Evolutionary conservation across 2,329 filamentous ascomycete species (phyloP).

Genomic region (Fusarium newnesense): DNA sequence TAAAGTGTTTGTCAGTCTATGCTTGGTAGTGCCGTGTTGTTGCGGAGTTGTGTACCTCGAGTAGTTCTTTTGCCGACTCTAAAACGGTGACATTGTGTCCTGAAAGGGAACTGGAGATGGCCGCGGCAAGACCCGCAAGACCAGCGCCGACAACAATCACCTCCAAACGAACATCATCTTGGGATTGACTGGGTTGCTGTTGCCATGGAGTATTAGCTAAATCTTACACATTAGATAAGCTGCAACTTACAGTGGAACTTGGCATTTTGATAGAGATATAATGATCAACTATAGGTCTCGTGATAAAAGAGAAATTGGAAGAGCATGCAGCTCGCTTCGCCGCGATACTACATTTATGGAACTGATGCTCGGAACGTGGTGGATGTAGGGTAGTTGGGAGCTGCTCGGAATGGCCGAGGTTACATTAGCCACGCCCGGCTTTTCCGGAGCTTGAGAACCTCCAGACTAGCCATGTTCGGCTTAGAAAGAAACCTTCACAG

Average conservation of each 20-base stretch:
- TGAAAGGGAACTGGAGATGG: background rate
- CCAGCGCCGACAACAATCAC: background rate
- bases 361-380: background rate
- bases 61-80: background rate
- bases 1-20: rapidly evolving
- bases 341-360: background rate
- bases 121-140: background rate
- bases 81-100: background rate
- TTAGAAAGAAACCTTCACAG: rapidly evolving
- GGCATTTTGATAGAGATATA: background rate
- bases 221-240: rapidly evolving
- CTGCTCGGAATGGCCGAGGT: background rate
- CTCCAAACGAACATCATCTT: rapidly evolving
- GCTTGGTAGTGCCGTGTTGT: no score
- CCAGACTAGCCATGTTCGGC: rapidly evolving
- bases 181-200: rapidly evolving
- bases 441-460: background rate
- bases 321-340: background rate
- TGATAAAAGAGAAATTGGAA: background rate
- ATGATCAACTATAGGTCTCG: background rate
- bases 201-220: rapidly evolving
- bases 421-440: background rate
- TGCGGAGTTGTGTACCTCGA: background rate
- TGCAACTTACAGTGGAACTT: background rate
- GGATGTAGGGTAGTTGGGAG: background rate